A percentile compares a stretch with the other conserved stretches of the same genome.
These are phyloP conservation scores for Pythium folliculosum DNA, from an alignment of 352 stramenopile species.

Conservation along the genomic window DNA sequence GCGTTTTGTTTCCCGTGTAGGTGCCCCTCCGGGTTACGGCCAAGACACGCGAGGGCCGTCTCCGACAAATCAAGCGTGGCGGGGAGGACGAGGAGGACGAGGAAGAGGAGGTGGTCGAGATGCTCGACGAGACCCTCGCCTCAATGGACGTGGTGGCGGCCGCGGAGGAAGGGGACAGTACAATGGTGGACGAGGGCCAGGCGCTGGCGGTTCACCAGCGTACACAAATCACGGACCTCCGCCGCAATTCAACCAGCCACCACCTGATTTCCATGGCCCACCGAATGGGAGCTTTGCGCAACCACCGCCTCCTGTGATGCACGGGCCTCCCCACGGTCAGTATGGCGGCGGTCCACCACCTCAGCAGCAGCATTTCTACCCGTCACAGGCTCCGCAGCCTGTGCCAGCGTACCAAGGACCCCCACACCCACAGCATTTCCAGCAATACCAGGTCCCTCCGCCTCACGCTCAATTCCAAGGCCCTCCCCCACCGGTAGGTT, in stretches of 20 bases:
- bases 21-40: background rate
- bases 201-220: background rate
- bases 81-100: conserved; percentile 18
- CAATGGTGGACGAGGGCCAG: conserved; percentile 5
- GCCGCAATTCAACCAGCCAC: conserved; percentile 2
- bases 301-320: background rate
- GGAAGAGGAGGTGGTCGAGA: conserved; percentile 18
- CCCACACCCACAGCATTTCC: conserved; percentile 4
- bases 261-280: background rate
- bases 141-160: conserved; percentile 18
- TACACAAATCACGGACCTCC: background rate
- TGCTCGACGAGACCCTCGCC: conserved; percentile 12
- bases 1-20: conserved; percentile 1
- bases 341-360: background rate
- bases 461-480: conserved; percentile 2
- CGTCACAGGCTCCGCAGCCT: background rate
- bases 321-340: conserved; percentile 1
- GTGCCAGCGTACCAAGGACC: background rate
- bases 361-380: background rate
- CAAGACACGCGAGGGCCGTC: conserved; percentile 11
- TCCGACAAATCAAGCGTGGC: conserved; percentile 20
- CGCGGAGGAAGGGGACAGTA: background rate
- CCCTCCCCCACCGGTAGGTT: conserved; percentile 9
- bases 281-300: conserved; percentile 10
- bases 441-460: conserved; percentile 9